A percentile compares a stretch with the other conserved stretches of the same genome.
Conservation (phyloP, 202 grass and related monocot species). For the Musa balbisiana region DNA sequence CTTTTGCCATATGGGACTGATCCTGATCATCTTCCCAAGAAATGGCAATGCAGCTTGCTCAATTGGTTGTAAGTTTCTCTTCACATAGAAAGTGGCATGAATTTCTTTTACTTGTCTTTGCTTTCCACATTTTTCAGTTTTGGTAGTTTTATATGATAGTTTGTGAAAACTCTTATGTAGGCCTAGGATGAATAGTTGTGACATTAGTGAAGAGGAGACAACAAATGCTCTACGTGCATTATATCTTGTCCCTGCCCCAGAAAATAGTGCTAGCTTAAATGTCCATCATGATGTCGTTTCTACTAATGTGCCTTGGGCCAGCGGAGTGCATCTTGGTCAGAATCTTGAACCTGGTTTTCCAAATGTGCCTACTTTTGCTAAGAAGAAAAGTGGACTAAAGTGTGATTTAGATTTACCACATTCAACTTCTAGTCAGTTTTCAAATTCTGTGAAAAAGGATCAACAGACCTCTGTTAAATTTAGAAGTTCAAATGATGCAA, state of each 20-base stretch:
- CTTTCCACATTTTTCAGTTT: slow-evolving; percentile 4
- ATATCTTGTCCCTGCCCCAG: slow-evolving; percentile 46
- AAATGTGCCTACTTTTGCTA: slow-evolving; percentile 22
- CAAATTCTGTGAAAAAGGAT: slow-evolving; percentile 44
- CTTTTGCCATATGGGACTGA: slow-evolving; percentile 76
- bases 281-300: slow-evolving; percentile 45
- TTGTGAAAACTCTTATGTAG: slow-evolving; percentile 42
- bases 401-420: slow-evolving; percentile 22
- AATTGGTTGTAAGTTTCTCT: slow-evolving; percentile 58
- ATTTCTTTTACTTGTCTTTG: slow-evolving; percentile 5
- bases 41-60: slow-evolving; percentile 87
- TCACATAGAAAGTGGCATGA: background rate
- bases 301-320: slow-evolving; percentile 26
- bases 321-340: slow-evolving; percentile 37
- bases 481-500: slow-evolving; percentile 39
- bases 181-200: slow-evolving; percentile 78
- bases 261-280: slow-evolving; percentile 32
- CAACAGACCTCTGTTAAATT: slow-evolving; percentile 15
- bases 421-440: slow-evolving; percentile 34
- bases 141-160: slow-evolving; percentile 14
- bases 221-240: slow-evolving; percentile 70
- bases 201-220: slow-evolving; percentile 80
- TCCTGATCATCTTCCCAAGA: slow-evolving; percentile 53
- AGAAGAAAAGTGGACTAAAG: slow-evolving; percentile 47
- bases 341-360: slow-evolving; percentile 33